Conservation (phyloP, 163 green algal species). For the Chloroidium sp. region DNA sequence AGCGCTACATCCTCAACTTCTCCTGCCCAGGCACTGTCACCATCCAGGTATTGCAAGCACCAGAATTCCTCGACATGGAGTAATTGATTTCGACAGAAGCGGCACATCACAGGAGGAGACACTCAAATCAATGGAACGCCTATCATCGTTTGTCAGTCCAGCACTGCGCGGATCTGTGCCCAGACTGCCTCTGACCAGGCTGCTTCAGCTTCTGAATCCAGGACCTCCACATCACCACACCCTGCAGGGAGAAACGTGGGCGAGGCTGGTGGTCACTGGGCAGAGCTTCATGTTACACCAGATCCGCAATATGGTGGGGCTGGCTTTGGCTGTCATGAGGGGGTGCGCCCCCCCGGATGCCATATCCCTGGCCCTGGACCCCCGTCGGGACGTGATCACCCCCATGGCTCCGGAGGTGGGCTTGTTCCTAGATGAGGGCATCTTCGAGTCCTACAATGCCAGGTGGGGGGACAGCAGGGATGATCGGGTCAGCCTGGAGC, state of each 20-base stretch:
- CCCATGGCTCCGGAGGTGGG: slow-evolving; percentile 84
- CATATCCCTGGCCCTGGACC: slow-evolving; percentile 50
- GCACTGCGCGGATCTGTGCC: no score
- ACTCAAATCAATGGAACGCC: no score
- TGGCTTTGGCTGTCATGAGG: slow-evolving; percentile 72
- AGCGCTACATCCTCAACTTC: slow-evolving; percentile 72
- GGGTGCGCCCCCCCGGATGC: slow-evolving; percentile 37
- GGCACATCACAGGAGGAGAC: no score
- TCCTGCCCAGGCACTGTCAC: slow-evolving; percentile 3
- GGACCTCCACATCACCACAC: no score
- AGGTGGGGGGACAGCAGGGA: slow-evolving; percentile 20
- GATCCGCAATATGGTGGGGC: slow-evolving; percentile 93
- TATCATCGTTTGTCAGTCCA: no score
- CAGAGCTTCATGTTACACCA: slow-evolving; percentile 96
- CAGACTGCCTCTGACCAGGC: no score
- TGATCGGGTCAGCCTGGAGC: background rate
- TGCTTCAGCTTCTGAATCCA: no score
- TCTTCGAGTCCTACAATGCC: slow-evolving; percentile 44
- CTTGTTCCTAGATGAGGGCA: slow-evolving; percentile 72
- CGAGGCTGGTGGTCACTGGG: slow-evolving; percentile 72
- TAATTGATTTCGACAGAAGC: no score
- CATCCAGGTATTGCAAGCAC: background rate
- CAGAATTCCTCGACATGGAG: no score
- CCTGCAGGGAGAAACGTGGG: slow-evolving; percentile 48
- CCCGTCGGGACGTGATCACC: slow-evolving; percentile 12